A percentile compares a stretch with the other conserved stretches of the same genome.
Evolutionary conservation across 495 filamentous ascomycete species (phyloP).

Genomic region (Lasiosphaeria miniovina): DNA sequence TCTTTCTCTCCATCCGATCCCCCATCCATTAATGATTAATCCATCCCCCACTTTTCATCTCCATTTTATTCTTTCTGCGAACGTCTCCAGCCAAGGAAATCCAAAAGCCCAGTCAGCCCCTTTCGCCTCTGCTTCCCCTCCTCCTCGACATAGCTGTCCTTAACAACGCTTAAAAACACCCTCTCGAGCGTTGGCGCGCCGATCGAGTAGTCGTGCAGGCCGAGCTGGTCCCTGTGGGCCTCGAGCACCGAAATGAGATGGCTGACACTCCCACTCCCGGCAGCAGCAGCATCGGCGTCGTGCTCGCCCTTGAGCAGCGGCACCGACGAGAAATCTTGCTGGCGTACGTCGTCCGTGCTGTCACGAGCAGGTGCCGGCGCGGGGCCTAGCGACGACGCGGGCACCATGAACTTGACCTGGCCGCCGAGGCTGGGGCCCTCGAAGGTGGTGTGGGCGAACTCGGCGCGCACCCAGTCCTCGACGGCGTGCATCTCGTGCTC

Average conservation of each 20-base stretch:
- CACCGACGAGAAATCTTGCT: conserved; percentile 31
- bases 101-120: background rate
- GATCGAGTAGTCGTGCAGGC: conserved; percentile 72
- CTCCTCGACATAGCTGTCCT: conserved; percentile 67
- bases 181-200: conserved; percentile 77
- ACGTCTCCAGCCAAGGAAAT: background rate
- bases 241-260: conserved; percentile 48
- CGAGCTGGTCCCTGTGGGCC: conserved; percentile 57
- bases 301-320: conserved; percentile 43
- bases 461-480: conserved; percentile 54
- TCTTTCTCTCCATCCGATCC: too few species aligned
- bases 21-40: too few species aligned
- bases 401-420: conserved; percentile 72
- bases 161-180: conserved; percentile 77
- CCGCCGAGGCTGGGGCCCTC: conserved; percentile 73
- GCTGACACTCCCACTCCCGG: conserved; percentile 32
- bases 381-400: conserved; percentile 33
- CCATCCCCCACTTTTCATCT: too few species aligned
- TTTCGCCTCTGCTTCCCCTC: conserved; percentile 49
- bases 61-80: background rate
- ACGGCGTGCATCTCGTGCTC: conserved; percentile 60
- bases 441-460: conserved; percentile 56
- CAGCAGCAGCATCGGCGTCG: conserved; percentile 26
- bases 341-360: conserved; percentile 21
- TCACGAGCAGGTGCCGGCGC: too few species aligned